A percentile compares a stretch with the other conserved stretches of the same genome.
phyloP scores from a whole-genome alignment of 352 stramenopile species.

The Phytopythium ostracodes region DNA sequence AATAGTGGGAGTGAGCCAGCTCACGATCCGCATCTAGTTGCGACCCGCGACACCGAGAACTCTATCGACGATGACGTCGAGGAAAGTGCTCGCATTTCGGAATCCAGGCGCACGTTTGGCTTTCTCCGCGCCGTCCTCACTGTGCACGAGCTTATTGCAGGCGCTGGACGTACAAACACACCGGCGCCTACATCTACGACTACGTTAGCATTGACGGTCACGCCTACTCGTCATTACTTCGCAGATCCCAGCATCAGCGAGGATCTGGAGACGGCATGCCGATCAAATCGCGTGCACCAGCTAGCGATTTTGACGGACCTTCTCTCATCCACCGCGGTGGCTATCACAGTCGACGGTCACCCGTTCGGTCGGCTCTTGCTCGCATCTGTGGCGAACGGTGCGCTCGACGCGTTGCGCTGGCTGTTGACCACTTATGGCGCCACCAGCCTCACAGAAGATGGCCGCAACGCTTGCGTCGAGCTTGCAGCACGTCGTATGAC shows the following conservation, averaged over 20 bases:
- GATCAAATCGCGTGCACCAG: slow-evolving; percentile 18
- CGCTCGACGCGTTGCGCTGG: slow-evolving; percentile 40
- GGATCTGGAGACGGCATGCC: not conserved
- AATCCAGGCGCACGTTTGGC: not conserved
- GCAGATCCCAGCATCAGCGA: not conserved
- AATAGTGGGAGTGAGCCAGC: not conserved
- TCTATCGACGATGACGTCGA: not conserved
- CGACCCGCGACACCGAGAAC: not conserved
- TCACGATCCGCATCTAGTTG: not conserved
- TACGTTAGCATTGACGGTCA: not conserved
- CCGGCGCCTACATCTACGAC: too few species aligned
- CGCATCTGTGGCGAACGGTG: slow-evolving; percentile 20
- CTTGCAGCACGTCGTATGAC: slow-evolving; percentile 19
- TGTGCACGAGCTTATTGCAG: not conserved
- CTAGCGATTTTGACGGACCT: not conserved
- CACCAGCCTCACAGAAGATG: not conserved
- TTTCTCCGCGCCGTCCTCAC: not conserved
- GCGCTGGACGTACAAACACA: not conserved
- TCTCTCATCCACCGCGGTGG: not conserved
- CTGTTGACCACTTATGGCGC: slow-evolving; percentile 17
- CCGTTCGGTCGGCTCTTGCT: slow-evolving; percentile 13
- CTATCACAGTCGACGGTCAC: not conserved
- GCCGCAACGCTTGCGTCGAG: slow-evolving; percentile 6
- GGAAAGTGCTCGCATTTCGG: too few species aligned
- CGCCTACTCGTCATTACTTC: not conserved